These are phyloP conservation scores for Erysiphe pisi DNA, from an alignment of 2,329 filamentous ascomycete species.

Conservation along the genomic window DNA sequence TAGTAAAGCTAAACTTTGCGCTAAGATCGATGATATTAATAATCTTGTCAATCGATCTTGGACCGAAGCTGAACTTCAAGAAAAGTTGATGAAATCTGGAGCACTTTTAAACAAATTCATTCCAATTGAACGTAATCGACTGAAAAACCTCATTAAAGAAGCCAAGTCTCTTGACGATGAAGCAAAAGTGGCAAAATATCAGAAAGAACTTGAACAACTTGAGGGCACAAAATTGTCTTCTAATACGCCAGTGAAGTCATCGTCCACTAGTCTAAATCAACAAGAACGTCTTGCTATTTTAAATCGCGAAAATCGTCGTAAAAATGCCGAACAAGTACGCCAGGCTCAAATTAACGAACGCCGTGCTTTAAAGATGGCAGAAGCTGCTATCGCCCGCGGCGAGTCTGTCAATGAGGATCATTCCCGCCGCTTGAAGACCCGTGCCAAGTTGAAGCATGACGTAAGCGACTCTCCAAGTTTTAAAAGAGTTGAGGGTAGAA, in stretches of 20 bases:
- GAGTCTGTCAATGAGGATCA: slow-evolving; percentile 50
- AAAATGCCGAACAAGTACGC: slow-evolving; percentile 81
- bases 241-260: slow-evolving; percentile 49
- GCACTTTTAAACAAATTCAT: slow-evolving; percentile 56
- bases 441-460: slow-evolving; percentile 58
- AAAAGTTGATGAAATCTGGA: slow-evolving; percentile 62
- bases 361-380: slow-evolving; percentile 49
- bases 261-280: slow-evolving; percentile 47
- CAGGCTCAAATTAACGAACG: slow-evolving; percentile 79
- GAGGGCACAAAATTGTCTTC: slow-evolving; percentile 64
- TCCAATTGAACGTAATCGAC: slow-evolving; percentile 55
- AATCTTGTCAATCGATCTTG: slow-evolving; percentile 65
- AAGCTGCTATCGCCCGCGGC: slow-evolving; percentile 51
- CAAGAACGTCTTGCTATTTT: slow-evolving; percentile 74
- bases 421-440: slow-evolving; percentile 53
- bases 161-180: slow-evolving; percentile 56
- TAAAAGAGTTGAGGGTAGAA: slow-evolving; percentile 40
- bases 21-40: slow-evolving; percentile 74
- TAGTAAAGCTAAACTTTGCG: slow-evolving; percentile 55
- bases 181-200: slow-evolving; percentile 45
- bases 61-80: slow-evolving; percentile 71
- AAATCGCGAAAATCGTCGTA: slow-evolving; percentile 72
- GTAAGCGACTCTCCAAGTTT: slow-evolving; percentile 42
- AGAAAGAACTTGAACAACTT: slow-evolving; percentile 52
- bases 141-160: slow-evolving; percentile 55